These are phyloP conservation scores for Fusarium phyllophilum DNA, from an alignment of 2,329 filamentous ascomycete species.

Conservation along the genomic window DNA sequence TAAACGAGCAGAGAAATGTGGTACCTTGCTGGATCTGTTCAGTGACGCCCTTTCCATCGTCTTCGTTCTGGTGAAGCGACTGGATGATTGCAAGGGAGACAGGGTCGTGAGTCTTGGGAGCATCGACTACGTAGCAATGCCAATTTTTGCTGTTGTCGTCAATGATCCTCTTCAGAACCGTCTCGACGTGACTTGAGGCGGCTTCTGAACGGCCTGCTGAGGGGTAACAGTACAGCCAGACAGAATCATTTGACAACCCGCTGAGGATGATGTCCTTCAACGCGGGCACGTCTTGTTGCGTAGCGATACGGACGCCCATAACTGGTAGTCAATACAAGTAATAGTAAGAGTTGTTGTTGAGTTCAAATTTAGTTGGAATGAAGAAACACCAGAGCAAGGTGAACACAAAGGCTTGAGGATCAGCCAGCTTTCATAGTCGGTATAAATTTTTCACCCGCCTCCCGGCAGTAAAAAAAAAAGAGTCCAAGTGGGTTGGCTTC, in stretches of 20 bases:
- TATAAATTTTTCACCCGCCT: slow-evolving; percentile 10
- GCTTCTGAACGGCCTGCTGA: not conserved
- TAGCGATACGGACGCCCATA: slow-evolving; percentile 34
- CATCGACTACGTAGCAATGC: slow-evolving; percentile 26
- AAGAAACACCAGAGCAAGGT: not conserved
- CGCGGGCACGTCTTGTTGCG: slow-evolving; percentile 23
- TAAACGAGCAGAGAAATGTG: not conserved
- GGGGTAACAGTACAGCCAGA: slow-evolving; percentile 33
- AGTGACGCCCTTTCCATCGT: slow-evolving; percentile 18
- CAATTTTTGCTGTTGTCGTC: slow-evolving; percentile 26
- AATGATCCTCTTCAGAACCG: slow-evolving; percentile 9
- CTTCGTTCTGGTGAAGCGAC: slow-evolving; percentile 16
- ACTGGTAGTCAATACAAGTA: not conserved
- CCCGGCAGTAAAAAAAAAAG: not conserved
- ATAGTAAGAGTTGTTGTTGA: not conserved
- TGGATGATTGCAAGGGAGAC: slow-evolving; percentile 26
- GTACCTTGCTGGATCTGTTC: slow-evolving; percentile 27
- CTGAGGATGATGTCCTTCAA: slow-evolving; percentile 33
- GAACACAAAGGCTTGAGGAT: not conserved
- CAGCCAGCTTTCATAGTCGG: slow-evolving; percentile 11
- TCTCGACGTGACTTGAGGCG: slow-evolving; percentile 21
- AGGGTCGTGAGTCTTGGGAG: slow-evolving; percentile 29
- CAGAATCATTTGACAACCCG: slow-evolving; percentile 21
- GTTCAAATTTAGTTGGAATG: not conserved
- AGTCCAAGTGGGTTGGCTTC: slow-evolving; percentile 11